phyloP scores from a whole-genome alignment of 768 basidiomycete species.

The Leucosporidium yakuticum region DNA sequence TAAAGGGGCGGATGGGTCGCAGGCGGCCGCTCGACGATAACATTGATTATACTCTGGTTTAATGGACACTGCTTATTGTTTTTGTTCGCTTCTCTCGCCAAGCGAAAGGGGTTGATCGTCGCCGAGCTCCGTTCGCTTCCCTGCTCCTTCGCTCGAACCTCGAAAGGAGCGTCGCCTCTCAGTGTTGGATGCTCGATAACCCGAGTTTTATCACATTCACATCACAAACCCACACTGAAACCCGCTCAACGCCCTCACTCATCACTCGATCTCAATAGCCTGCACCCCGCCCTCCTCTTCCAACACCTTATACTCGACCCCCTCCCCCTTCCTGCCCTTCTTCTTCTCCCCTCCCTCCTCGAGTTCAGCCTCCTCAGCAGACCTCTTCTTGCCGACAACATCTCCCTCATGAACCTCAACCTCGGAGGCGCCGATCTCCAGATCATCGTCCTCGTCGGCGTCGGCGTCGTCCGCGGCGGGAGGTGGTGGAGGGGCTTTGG shows the following conservation, averaged over 20 bases:
- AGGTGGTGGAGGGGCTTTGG: slow-evolving; percentile 6
- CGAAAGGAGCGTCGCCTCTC: too few relatives aligned
- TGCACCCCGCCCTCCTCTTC: neutral
- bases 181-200: too few relatives aligned
- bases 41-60: too few relatives aligned
- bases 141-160: too few relatives aligned
- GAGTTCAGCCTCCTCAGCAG: slow-evolving; percentile 34
- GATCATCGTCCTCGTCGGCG: neutral
- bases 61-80: too few relatives aligned
- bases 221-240: too few relatives aligned
- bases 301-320: slow-evolving; percentile 2
- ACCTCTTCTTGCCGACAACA: slow-evolving; percentile 28
- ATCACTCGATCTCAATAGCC: neutral
- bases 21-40: too few relatives aligned
- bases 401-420: neutral
- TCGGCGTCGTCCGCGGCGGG: neutral
- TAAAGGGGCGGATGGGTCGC: too few relatives aligned
- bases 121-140: too few relatives aligned
- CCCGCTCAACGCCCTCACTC: neutral
- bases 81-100: too few relatives aligned
- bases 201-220: too few relatives aligned
- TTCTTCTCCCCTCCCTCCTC: slow-evolving; percentile 8
- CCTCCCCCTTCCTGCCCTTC: slow-evolving; percentile 23
- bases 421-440: neutral
- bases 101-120: too few relatives aligned